Conservation (phyloP, 2,329 filamentous ascomycete species). For the Aureobasidium sp. region DNA sequence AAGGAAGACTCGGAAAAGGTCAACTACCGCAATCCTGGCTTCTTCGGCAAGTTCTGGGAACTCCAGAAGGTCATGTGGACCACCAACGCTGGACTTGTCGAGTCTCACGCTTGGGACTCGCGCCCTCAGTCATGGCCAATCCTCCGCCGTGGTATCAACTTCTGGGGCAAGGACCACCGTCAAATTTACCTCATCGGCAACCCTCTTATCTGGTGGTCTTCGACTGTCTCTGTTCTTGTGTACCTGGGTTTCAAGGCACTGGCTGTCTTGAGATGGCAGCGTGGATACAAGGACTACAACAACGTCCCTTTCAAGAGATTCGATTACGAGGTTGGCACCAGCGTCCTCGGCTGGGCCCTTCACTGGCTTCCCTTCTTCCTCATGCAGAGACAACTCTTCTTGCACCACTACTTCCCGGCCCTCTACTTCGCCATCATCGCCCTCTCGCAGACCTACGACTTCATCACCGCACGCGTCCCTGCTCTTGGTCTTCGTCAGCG, state of each 20-base stretch:
- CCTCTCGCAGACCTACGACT: slow-evolving; percentile 85
- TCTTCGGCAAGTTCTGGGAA: slow-evolving; percentile 97
- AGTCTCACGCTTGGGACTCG: slow-evolving; percentile 97
- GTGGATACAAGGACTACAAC: slow-evolving; percentile 79
- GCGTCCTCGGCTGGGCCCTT: slow-evolving; percentile 87
- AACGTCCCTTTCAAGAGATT: slow-evolving; percentile 86
- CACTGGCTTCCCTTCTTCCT: slow-evolving; percentile 99
- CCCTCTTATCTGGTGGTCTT: slow-evolving; percentile 89
- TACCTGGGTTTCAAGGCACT: slow-evolving; percentile 83
- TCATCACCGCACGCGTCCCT: slow-evolving; percentile 65
- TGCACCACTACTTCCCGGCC: slow-evolving; percentile 97
- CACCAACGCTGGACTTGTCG: slow-evolving; percentile 91
- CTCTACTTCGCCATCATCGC: slow-evolving; percentile 91
- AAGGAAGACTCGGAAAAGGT: slow-evolving; percentile 76
- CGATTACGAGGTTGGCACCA: slow-evolving; percentile 90
- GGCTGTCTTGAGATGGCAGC: slow-evolving; percentile 87
- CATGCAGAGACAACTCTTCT: slow-evolving; percentile 95
- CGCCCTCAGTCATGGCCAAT: slow-evolving; percentile 90
- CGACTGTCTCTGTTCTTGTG: slow-evolving; percentile 66
- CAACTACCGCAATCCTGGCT: slow-evolving; percentile 90
- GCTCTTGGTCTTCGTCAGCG: slow-evolving; percentile 61
- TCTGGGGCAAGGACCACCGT: slow-evolving; percentile 90
- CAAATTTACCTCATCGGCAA: slow-evolving; percentile 97
- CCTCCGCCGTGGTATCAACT: slow-evolving; percentile 92
- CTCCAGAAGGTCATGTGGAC: slow-evolving; percentile 98